Base-by-base conservation (phyloP, 768 basidiomycete species). In the Pilatotrama ljubarskyi region DNA sequence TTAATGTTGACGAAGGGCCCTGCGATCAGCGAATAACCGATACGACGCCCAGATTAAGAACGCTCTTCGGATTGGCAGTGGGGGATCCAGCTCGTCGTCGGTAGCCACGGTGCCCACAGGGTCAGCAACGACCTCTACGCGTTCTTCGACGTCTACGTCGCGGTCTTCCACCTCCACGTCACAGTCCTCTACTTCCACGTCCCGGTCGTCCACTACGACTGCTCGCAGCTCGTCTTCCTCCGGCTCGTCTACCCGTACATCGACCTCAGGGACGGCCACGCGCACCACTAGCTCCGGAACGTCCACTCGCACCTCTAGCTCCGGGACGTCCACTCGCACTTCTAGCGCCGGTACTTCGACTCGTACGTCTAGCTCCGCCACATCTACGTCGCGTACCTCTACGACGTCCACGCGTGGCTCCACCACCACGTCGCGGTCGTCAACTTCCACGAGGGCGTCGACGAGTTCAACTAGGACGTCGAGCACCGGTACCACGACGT, bases 41-140 rank as follows among this genome's bases (percentile, higher is more conserved):
- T 70, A 62, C 58, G 69, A 68, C 36, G 57, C 61, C 8, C 64
- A 61, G 13, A 56, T 64, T 42, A 70, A 70, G 63, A 51, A 61
- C 44, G 63, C 58, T 1, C 38, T 68, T 35, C 7, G 38, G 1
- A 37, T 68, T 36, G 35, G 38, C 22, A 59, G 52, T 8, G 59
- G 61, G n/a, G 47, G 52, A 6, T 40, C 55, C 18, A 53, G 63
- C 37, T 41, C 55, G 25, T 56, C 55, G 15, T 20, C 36, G n/a
- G 32, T 54, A 24, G 29, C 36, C 10, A 53, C 41, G 2, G 25
- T 35, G n/a, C 13, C 46, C 14, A 57, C 55, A 5, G 11, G 24
- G 24, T 36, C 41, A 10, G 32, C 10, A 3, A 20, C 40, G 14
- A 42, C 43, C 14, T 18, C 40, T 13, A 29, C 46, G 50, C 49